Evolutionary conservation across 1,284 basidiomycete species (phyloP), one percentile per base, ranked within the genome.

Genomic region (Tetrapyrgos nigripes): DNA sequence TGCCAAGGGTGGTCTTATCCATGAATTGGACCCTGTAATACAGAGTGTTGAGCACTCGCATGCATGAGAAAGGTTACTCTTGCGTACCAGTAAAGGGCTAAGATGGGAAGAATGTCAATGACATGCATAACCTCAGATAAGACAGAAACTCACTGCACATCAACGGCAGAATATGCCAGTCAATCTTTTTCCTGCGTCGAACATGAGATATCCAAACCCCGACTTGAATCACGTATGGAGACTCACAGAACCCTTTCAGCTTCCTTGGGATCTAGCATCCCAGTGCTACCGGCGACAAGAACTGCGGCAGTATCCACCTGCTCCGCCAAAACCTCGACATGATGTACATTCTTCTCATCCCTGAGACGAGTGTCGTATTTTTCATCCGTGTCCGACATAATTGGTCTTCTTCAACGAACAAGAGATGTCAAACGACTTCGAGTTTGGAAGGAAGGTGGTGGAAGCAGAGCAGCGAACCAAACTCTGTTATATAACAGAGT

Each of bases 1-100:
- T 83, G 14, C 89, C 89, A 23, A 94, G 80, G 1, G 91, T 89
- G 0, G 87, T 89, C 71, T 92, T 92, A 77, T 92, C 90, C 62
- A 84, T 82, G 62, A 87, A 87, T 26, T 83, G 79, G 77, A 87
- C 84, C 19, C 84, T 85, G 64, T 47, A 64, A 45, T 61, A 35
- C 23, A 27, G 21, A n/a, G 35, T 33, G 19, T 21, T 24, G 29
- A 54, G 1, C 26, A 13, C 71, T 74, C 33, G 37, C 10, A 10
- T n/a, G 1, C 9, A 21, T 35, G 28, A 10, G 17, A 35, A 24
- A 57, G 71, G 73, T 23, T 75, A 27, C 21, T 14, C 21, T 51
- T 37, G 58, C 74, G 66, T 69, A 87, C 85, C 86, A 70, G 65
- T 87, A 87, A 76, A 83, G 76, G 63, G 78, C 83, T 85, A 49